phyloP scores from a whole-genome alignment of 108 stramenopile species.

The Bacterosira constricta region DNA sequence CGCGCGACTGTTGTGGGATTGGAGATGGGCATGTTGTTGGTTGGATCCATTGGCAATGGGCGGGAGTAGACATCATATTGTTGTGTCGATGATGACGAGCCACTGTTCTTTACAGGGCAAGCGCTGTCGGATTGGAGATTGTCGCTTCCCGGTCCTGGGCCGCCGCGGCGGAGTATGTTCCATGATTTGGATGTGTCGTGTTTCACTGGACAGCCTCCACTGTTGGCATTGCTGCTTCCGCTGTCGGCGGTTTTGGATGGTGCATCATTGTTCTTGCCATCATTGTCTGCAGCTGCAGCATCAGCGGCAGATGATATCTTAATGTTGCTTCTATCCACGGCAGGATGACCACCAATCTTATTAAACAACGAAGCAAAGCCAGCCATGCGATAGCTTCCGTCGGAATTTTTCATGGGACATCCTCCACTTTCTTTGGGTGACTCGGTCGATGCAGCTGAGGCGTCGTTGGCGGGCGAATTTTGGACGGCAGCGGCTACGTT shows the following conservation, averaged over 20 bases:
- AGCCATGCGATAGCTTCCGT: constrained; percentile 45
- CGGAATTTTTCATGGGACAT: constrained; percentile 49
- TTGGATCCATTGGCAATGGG: constrained; percentile 87
- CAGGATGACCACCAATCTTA: neutral
- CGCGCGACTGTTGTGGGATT: constrained; percentile 49
- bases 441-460: neutral
- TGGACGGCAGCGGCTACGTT: neutral
- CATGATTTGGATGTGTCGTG: neutral
- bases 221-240: neutral
- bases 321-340: neutral
- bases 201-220: constrained; percentile 46
- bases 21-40: constrained; percentile 91
- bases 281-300: neutral
- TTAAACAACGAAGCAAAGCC: constrained; percentile 42
- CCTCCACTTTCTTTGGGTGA: constrained; percentile 20
- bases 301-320: constrained; percentile 1
- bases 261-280: neutral
- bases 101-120: neutral
- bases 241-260: neutral
- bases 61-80: constrained; percentile 98
- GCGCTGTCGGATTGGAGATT: neutral
- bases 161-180: constrained; percentile 4
- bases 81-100: constrained; percentile 2
- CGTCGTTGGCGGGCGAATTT: neutral
- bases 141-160: constrained; percentile 15